Evolutionary conservation across 768 basidiomycete species (phyloP).

Genomic region (Kwoniella sp.): DNA sequence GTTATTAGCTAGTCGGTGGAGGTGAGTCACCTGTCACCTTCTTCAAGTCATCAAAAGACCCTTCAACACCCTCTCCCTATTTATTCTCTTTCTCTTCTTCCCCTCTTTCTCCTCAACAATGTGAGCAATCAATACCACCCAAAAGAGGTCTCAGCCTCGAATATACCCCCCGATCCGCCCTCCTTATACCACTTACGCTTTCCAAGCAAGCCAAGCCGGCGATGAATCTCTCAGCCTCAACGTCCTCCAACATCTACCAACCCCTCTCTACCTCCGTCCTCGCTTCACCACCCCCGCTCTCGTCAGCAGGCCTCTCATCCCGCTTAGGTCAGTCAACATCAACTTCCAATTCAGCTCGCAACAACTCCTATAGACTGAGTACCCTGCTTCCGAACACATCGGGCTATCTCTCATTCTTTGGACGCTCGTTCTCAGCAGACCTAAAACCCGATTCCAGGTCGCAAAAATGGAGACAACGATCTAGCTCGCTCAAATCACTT

Average conservation of each 20-base stretch:
- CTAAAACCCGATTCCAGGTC: not conserved
- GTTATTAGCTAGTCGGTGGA: conserved; percentile 4
- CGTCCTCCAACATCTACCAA: not conserved
- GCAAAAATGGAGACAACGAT: not conserved
- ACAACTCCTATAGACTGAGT: conserved; percentile 1
- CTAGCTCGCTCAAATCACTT: not conserved
- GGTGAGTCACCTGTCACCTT: conserved; percentile 9
- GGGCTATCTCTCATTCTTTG: conserved; percentile 7
- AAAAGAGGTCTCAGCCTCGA: not conserved
- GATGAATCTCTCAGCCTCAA: not conserved
- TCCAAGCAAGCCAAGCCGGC: too few species aligned
- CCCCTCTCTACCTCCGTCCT: conserved; percentile 60
- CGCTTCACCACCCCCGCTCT: conserved; percentile 69
- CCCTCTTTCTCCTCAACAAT: not conserved
- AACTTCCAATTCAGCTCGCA: not conserved
- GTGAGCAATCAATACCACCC: not conserved
- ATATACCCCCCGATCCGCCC: not conserved
- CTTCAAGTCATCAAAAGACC: not conserved
- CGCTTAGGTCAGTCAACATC: not conserved
- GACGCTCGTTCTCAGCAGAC: not conserved
- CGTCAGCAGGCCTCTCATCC: conserved; percentile 40
- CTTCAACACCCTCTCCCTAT: not conserved
- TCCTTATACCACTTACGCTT: not conserved
- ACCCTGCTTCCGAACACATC: conserved; percentile 6
- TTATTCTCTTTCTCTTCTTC: not conserved